phyloP scores from a whole-genome alignment of 257 asterid genomes.

The Datura wrightii region DNA sequence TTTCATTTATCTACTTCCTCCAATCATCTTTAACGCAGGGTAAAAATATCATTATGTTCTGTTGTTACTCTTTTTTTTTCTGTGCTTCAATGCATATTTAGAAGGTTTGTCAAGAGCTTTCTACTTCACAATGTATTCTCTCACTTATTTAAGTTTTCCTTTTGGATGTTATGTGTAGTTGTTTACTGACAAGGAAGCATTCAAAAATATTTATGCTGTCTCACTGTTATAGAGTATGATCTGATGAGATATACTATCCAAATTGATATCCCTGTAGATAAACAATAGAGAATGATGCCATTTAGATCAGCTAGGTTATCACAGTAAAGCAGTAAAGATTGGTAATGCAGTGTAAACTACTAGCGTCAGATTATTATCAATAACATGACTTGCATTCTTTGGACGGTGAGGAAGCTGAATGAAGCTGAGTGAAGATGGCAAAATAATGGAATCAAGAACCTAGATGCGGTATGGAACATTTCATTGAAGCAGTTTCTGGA shows the following conservation, averaged over 20 bases:
- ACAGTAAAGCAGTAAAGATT: not conserved
- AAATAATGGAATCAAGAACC: not conserved
- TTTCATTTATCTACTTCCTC: conserved; percentile 57
- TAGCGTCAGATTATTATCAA: not conserved
- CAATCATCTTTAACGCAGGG: conserved; percentile 58
- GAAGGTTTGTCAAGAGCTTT: not conserved
- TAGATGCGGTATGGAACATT: not conserved
- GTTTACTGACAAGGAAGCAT: not conserved
- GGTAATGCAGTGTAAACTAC: not conserved
- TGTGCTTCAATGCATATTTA: not conserved
- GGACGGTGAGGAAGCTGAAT: not conserved
- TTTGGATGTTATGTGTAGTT: not conserved
- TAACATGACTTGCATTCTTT: not conserved
- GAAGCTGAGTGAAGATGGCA: not conserved
- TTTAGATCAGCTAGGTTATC: not conserved
- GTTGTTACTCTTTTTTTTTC: not conserved
- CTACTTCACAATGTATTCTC: not conserved
- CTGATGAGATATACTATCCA: not conserved
- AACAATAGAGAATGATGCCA: not conserved
- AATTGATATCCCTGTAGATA: not conserved
- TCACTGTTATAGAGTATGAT: not conserved
- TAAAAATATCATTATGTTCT: conserved; percentile 27
- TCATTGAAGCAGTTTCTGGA: not conserved
- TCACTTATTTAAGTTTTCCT: not conserved
- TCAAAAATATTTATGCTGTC: not conserved